phyloP scores from a whole-genome alignment of 257 asterid species.

The Lycium barbarum region DNA sequence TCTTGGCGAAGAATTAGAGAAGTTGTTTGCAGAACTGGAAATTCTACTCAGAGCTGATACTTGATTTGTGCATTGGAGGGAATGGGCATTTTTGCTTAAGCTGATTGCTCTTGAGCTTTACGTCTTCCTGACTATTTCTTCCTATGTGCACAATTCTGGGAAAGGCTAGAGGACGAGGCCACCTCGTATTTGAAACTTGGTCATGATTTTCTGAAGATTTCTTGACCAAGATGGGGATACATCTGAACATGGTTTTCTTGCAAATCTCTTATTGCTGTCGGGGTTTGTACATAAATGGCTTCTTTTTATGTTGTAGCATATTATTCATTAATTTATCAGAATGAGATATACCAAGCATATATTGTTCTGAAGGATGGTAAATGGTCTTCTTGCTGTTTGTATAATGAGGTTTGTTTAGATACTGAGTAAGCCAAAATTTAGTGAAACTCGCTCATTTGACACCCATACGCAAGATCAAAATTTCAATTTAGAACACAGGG shows the following conservation, averaged over 20 bases:
- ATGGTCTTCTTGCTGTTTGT: neutral
- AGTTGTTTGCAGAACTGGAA: neutral
- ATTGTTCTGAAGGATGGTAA: neutral
- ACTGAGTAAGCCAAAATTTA: neutral
- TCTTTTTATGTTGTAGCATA: constrained; percentile 18
- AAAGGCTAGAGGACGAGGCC: neutral
- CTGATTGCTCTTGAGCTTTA: constrained; percentile 2
- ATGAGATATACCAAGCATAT: neutral
- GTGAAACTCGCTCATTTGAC: neutral
- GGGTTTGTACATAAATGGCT: constrained; percentile 27
- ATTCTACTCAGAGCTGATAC: neutral
- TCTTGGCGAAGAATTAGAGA: neutral
- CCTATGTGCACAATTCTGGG: neutral
- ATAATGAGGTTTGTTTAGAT: neutral
- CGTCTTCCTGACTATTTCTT: neutral
- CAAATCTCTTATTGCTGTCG: neutral
- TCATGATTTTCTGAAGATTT: neutral
- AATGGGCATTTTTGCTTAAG: neutral
- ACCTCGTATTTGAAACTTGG: too few relatives aligned
- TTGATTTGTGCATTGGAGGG: neutral
- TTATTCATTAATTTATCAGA: constrained; percentile 14
- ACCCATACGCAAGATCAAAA: neutral
- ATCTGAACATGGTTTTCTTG: neutral
- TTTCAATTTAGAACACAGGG: neutral
- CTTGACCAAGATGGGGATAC: neutral